Conservation (phyloP, 352 stramenopile genomes). For the Blastocystis sp. region DNA sequence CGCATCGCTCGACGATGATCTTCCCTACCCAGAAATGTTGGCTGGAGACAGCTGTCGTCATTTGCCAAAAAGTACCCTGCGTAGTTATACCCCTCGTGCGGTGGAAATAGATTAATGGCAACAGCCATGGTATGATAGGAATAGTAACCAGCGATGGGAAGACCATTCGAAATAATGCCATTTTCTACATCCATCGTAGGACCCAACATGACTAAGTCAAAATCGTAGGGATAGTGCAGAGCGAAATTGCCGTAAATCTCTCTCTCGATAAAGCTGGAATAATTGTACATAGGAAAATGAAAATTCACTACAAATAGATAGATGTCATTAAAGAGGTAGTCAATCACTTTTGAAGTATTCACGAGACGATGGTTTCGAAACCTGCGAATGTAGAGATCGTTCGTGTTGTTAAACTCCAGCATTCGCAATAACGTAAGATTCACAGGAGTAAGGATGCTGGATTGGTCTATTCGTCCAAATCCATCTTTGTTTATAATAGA, state of each 20-base stretch:
- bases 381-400: neutral
- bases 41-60: constrained; percentile 7
- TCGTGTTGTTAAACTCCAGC: neutral
- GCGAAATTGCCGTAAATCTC: neutral
- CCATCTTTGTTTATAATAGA: too few relatives aligned
- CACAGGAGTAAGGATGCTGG: too few relatives aligned
- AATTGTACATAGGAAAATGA: neutral
- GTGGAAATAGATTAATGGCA: neutral
- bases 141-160: neutral
- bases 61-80: neutral
- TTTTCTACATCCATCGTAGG: neutral
- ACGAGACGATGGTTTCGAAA: neutral
- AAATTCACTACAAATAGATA: constrained; percentile 45
- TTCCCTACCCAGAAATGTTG: neutral
- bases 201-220: neutral
- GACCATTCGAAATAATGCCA: neutral
- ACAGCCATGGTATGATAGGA: neutral
- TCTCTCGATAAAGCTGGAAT: neutral
- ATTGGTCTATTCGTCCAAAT: too few relatives aligned
- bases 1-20: neutral
- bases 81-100: neutral
- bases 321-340: neutral
- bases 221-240: neutral
- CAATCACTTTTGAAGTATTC: neutral
- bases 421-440: neutral